Conservation (phyloP, 257 asterid genomes). For the Paraleonurus japonicus region DNA sequence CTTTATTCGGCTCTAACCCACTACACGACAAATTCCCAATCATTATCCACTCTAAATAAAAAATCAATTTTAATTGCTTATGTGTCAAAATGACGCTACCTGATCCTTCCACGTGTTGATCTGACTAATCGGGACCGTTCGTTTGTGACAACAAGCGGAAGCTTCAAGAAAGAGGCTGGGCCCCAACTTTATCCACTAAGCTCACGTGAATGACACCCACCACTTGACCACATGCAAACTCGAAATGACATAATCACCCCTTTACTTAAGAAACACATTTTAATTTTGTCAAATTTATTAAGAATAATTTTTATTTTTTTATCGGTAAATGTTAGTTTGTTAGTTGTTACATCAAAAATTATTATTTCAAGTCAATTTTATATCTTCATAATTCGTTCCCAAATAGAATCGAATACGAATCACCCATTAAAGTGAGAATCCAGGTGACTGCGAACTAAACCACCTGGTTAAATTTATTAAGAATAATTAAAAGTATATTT, state of each 20-base stretch:
- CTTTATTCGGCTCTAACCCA: slow-evolving; percentile 8
- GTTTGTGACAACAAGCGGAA: slow-evolving; percentile 31
- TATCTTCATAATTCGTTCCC: too few species aligned
- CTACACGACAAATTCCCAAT: slow-evolving; percentile 39
- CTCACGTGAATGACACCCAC: slow-evolving; percentile 25
- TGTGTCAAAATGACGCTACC: slow-evolving; percentile 28
- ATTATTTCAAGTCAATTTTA: too few species aligned
- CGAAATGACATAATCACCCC: slow-evolving; percentile 7
- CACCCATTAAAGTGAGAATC: too few species aligned
- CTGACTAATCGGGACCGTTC: slow-evolving; percentile 40
- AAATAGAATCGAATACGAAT: too few species aligned
- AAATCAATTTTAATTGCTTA: slow-evolving; percentile 24
- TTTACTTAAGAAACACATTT: background rate
- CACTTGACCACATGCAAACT: slow-evolving; percentile 13
- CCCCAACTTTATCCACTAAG: slow-evolving; percentile 48
- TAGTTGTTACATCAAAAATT: too few species aligned
- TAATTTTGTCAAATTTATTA: too few species aligned
- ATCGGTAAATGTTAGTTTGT: too few species aligned
- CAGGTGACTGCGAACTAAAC: too few species aligned
- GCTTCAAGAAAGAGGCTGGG: slow-evolving; percentile 41
- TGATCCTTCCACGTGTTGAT: slow-evolving; percentile 50
- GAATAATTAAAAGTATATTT: too few species aligned
- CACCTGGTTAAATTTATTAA: too few species aligned
- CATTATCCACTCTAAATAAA: slow-evolving; percentile 41
- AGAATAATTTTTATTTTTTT: too few species aligned